Conservation (phyloP, 441 rosid species). For the Hura crepitans region DNA sequence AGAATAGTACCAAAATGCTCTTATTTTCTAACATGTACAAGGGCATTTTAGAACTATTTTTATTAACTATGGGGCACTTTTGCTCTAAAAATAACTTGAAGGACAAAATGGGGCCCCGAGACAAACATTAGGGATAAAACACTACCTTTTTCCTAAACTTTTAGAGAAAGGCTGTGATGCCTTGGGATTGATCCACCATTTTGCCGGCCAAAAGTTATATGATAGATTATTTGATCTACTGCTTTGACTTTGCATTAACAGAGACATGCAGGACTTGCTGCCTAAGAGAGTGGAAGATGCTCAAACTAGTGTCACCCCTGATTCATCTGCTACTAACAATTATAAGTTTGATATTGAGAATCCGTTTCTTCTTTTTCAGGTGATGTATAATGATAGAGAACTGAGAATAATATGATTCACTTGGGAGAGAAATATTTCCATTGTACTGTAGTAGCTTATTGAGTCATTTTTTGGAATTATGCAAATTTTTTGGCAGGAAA, state of each 20-base stretch:
- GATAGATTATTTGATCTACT: not conserved
- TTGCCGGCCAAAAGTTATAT: not conserved
- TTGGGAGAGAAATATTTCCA: not conserved
- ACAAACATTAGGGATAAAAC: no score
- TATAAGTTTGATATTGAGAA: constrained; percentile 51
- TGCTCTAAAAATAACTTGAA: no score
- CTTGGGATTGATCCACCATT: not conserved
- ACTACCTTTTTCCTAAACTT: no score
- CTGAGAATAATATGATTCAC: not conserved
- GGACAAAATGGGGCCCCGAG: no score
- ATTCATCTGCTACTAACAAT: constrained; percentile 50
- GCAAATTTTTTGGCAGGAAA: constrained; percentile 44
- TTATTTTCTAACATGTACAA: no score
- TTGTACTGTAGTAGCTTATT: constrained; percentile 1
- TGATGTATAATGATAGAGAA: constrained; percentile 27
- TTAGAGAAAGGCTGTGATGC: not conserved
- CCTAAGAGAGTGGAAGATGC: constrained; percentile 50
- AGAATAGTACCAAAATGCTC: no score
- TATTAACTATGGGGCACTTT: no score
- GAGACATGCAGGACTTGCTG: constrained; percentile 46
- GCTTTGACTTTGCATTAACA: constrained; percentile 32
- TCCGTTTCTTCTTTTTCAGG: constrained; percentile 54
- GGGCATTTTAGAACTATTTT: no score
- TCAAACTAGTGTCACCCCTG: constrained; percentile 53
- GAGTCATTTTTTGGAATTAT: not conserved